Evolutionary conservation across 495 filamentous ascomycete genomes (phyloP), one percentile per base, ranked within the genome.

Genomic region (Podospora pseudocomata): DNA sequence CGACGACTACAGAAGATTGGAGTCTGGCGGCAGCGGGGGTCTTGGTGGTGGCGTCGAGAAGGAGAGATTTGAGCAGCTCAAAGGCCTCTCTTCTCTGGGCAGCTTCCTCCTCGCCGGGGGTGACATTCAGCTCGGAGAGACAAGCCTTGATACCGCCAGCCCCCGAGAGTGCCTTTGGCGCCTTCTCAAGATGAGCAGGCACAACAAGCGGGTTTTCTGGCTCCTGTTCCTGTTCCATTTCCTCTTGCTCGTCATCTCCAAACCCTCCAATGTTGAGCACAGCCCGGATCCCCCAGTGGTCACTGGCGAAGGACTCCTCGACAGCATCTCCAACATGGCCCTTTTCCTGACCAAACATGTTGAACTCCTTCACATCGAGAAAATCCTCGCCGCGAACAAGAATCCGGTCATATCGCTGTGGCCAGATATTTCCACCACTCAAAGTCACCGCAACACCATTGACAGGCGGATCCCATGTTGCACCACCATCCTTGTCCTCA

Each of bases 391-490:
- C 78, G 53, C 74, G 78, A 3, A 85, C 75, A 11, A 87, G 72
- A 57, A 89, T 83, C 34, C 87, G 77, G 70, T 88, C 86, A 66
- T 87, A 88, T 27, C 87, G 73, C 71, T 88, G 86, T 5, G 86
- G 86, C n/a, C 84, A 79, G 44, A 79, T 78, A 27, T 82, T 72
- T 49, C 75, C 77, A 4, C 76, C 74, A 34, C 75, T 78, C 30
- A 74, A 75, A 18, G 80, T 78, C 9, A 72, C 77, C 6, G 80
- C 76, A 18, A 86, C 76, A 23, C 73, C 75, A 66, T 88, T 89
- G 1, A 73, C 71, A 0, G 65, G 73, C 5, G 86, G 85, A 65
- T 88, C 82, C 69, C 84, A 89, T 0, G 87, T 89, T 0, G 85
- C 82, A 5, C 85, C 85, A 61, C 84, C 78, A 70, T 88, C 86